phyloP scores from a whole-genome alignment of 139 green algal genomes.

The Coelastrella sp. region DNA sequence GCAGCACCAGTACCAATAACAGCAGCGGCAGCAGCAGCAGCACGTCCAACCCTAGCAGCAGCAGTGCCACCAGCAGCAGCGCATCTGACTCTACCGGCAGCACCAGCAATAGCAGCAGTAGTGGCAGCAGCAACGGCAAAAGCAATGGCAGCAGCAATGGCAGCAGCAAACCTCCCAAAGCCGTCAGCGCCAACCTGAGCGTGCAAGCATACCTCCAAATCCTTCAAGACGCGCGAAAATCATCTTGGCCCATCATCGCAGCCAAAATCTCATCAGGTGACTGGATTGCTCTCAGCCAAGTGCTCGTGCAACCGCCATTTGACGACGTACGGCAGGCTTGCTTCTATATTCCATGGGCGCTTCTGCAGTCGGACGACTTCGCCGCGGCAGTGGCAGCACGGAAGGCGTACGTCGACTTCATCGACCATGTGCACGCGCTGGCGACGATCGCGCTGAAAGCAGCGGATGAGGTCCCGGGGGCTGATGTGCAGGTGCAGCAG shows the following conservation, averaged over 20 bases:
- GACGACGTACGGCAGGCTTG: not conserved
- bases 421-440: slow-evolving; percentile 42
- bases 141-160: slow-evolving; percentile 3
- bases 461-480: not conserved
- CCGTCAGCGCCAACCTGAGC: slow-evolving; percentile 41
- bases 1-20: not conserved
- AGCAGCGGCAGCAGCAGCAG: not conserved
- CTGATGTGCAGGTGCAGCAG: slow-evolving; percentile 31
- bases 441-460: slow-evolving; percentile 19
- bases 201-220: slow-evolving; percentile 28
- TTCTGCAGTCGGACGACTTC: slow-evolving; percentile 17
- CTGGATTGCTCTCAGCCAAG: slow-evolving; percentile 25
- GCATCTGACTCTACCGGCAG: not conserved
- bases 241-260: not conserved
- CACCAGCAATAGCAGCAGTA: slow-evolving; percentile 1
- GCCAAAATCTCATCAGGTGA: not conserved
- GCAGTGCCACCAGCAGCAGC: not conserved
- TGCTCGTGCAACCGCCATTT: slow-evolving; percentile 21
- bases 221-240: not conserved
- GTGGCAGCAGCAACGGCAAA: not conserved
- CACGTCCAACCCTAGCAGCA: not conserved
- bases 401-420: slow-evolving; percentile 42
- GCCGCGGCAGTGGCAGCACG: slow-evolving; percentile 25
- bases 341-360: slow-evolving; percentile 35
- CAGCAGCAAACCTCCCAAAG: slow-evolving; percentile 5